Percentiles rank a stretch among this genome's conserved stretches.
Evolutionary conservation across 2,329 filamentous ascomycete genomes (phyloP).

Genomic region (Ascochyta clinopodiicola): DNA sequence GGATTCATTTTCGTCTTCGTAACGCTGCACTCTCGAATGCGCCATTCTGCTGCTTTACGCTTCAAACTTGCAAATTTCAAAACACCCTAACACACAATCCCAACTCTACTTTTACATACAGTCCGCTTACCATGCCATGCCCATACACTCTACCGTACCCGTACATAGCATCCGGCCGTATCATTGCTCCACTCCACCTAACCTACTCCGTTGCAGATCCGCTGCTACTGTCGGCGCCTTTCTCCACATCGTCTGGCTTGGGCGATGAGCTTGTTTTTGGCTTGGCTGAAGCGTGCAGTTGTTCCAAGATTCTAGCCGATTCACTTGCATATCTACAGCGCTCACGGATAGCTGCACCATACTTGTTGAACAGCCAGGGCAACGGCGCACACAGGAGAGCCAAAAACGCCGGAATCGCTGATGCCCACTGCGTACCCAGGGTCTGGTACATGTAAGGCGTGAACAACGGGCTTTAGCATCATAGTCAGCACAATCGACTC

Average conservation of each 20-base stretch:
- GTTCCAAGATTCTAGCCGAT: constrained; percentile 63
- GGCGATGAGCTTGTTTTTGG: neutral
- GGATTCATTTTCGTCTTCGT: neutral
- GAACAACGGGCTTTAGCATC: constrained; percentile 52
- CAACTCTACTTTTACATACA: neutral
- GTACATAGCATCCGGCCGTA: neutral
- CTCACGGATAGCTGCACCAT: constrained; percentile 57
- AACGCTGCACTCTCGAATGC: too few species aligned
- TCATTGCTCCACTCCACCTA: neutral
- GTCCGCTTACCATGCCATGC: neutral
- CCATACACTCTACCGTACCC: neutral
- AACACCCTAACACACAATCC: neutral
- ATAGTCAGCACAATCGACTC: neutral
- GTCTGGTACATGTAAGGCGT: constrained; percentile 53
- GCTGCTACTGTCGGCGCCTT: neutral
- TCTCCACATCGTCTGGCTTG: neutral
- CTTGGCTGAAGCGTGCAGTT: constrained; percentile 36
- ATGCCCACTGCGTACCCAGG: constrained; percentile 57
- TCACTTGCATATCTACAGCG: constrained; percentile 71
- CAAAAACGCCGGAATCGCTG: constrained; percentile 53
- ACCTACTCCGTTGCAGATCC: neutral
- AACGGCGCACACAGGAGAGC: constrained; percentile 53
- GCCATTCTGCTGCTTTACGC: neutral
- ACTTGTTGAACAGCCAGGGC: constrained; percentile 64
- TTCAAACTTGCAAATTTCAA: neutral